A percentile compares a stretch with the other conserved stretches of the same genome.
Conservation (phyloP, 2,329 filamentous ascomycete genomes). For the Fusarium sp. region DNA sequence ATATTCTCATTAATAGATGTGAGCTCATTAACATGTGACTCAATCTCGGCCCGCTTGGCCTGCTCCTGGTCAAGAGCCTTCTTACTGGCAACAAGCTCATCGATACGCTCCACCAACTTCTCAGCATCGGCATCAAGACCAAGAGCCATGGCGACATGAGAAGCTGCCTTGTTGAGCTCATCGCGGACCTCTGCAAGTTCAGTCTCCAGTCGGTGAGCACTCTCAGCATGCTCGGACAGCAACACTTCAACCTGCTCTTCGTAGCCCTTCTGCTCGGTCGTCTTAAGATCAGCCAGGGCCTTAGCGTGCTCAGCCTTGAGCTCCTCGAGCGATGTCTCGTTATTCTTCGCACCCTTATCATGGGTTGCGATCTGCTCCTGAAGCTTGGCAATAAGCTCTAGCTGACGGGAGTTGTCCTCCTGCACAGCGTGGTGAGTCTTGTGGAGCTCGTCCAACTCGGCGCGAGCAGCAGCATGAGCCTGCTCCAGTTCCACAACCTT, state of each 20-base stretch:
- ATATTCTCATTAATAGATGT: slow-evolving; percentile 67
- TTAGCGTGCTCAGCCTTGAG: slow-evolving; percentile 61
- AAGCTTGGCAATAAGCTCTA: slow-evolving; percentile 60
- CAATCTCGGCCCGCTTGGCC: slow-evolving; percentile 65
- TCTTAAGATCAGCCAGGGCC: slow-evolving; percentile 60
- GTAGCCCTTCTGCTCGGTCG: slow-evolving; percentile 62
- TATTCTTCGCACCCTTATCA: slow-evolving; percentile 64
- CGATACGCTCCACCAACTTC: slow-evolving; percentile 70
- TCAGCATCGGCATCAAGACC: slow-evolving; percentile 73
- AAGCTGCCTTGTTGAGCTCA: slow-evolving; percentile 71
- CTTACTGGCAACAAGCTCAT: slow-evolving; percentile 65
- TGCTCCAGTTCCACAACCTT: slow-evolving; percentile 80
- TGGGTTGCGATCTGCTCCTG: slow-evolving; percentile 69
- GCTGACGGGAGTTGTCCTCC: slow-evolving; percentile 56
- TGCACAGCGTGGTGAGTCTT: slow-evolving; percentile 64
- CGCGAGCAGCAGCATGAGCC: slow-evolving; percentile 71
- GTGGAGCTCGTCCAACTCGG: slow-evolving; percentile 73
- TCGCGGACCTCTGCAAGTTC: slow-evolving; percentile 74
- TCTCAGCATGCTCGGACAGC: slow-evolving; percentile 68
- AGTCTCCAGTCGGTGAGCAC: slow-evolving; percentile 64
- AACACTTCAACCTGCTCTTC: slow-evolving; percentile 67
- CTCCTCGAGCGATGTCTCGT: slow-evolving; percentile 61
- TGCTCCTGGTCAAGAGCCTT: slow-evolving; percentile 68
- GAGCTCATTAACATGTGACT: slow-evolving; percentile 64
- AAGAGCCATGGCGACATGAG: slow-evolving; percentile 68